Evolutionary conservation across 2,329 filamentous ascomycete species (phyloP).

Genomic region (Teratosphaeria pseudoeucalypti): DNA sequence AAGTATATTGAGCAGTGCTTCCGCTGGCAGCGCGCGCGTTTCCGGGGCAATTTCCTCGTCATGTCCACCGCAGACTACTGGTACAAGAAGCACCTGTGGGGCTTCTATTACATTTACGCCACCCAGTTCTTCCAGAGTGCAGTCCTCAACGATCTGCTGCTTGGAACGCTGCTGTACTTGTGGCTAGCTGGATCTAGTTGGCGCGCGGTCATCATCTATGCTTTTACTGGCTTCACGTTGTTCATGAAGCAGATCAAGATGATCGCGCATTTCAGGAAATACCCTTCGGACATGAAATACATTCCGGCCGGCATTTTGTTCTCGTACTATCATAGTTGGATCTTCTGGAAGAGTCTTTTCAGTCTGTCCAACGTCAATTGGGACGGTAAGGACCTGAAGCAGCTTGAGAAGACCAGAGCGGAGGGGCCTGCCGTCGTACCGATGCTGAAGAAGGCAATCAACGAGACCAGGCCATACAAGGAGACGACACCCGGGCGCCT

Average conservation of each 20-base stretch:
- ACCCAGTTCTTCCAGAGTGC: conserved; percentile 47
- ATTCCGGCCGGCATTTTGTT: conserved; percentile 44
- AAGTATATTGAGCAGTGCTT: conserved; percentile 45
- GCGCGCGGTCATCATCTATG: neutral
- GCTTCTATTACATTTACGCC: conserved; percentile 47
- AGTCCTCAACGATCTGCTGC: conserved; percentile 39
- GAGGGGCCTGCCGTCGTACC: conserved; percentile 9
- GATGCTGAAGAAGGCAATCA: conserved; percentile 9
- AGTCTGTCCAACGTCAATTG: conserved; percentile 32
- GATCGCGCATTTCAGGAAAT: conserved; percentile 39
- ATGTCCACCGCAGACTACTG: conserved; percentile 31
- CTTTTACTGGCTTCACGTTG: conserved; percentile 37
- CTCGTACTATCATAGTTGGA: conserved; percentile 46
- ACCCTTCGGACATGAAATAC: conserved; percentile 44
- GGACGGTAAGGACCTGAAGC: conserved; percentile 19
- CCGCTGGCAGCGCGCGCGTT: conserved; percentile 50
- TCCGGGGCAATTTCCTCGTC: conserved; percentile 44
- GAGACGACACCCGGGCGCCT: conserved; percentile 5
- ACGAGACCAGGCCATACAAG: conserved; percentile 1
- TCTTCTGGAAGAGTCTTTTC: conserved; percentile 47
- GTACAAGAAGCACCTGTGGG: conserved; percentile 37
- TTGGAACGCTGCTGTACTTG: neutral
- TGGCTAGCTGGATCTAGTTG: neutral
- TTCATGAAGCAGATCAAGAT: conserved; percentile 50
- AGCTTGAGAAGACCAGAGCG: conserved; percentile 11